Conservation (phyloP, 2,329 filamentous ascomycete genomes). For the Didymella glomerata region DNA sequence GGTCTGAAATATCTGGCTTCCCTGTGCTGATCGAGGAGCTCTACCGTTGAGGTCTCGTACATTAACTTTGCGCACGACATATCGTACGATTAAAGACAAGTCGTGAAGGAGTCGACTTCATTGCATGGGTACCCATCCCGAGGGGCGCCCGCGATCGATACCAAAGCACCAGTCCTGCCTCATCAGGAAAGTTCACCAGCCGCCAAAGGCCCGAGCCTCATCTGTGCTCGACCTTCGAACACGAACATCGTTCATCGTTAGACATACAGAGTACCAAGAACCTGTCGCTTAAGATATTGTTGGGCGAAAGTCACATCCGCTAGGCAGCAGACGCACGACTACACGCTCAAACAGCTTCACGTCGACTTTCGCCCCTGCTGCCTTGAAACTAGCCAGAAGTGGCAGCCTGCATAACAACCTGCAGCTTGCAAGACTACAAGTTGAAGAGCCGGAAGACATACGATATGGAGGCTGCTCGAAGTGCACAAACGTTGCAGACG, state of each 20-base stretch:
- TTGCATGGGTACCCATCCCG: slow-evolving; percentile 24
- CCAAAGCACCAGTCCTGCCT: slow-evolving; percentile 5
- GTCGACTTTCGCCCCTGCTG: slow-evolving; percentile 12
- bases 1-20: neutral
- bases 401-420: slow-evolving; percentile 6
- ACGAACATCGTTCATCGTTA: neutral
- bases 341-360: neutral
- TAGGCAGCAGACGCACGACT: slow-evolving; percentile 12
- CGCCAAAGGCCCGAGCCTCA: slow-evolving; percentile 17
- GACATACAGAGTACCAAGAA: neutral
- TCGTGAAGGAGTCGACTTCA: slow-evolving; percentile 8
- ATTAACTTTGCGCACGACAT: neutral
- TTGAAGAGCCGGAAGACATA: neutral
- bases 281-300: neutral
- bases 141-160: slow-evolving; percentile 22
- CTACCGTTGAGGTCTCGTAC: neutral
- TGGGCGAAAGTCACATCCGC: neutral
- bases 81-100: neutral
- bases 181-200: slow-evolving; percentile 17
- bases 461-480: slow-evolving; percentile 8
- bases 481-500: neutral
- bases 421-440: slow-evolving; percentile 4
- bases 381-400: slow-evolving; percentile 13
- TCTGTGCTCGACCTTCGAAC: neutral
- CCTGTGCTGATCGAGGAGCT: neutral